Conservation (phyloP, 2,329 filamentous ascomycete genomes). For the Sphaerostilbella broomeana region DNA sequence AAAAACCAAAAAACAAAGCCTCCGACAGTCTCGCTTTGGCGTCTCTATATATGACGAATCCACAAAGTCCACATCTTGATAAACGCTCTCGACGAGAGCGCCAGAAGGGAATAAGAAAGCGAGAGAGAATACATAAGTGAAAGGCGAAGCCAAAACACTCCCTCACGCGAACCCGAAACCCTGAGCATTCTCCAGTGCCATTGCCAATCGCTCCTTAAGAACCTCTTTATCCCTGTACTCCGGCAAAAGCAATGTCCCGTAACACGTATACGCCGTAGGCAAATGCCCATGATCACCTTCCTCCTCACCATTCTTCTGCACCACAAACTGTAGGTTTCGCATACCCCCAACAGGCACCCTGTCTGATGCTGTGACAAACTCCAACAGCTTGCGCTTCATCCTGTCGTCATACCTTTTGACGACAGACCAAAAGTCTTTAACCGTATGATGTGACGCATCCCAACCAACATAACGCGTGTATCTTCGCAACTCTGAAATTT, state of each 20-base stretch:
- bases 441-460: conserved; percentile 58
- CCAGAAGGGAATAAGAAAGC: neutral
- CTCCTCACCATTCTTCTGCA: conserved; percentile 69
- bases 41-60: too few relatives aligned
- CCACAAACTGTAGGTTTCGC: conserved; percentile 71
- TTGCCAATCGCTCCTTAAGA: conserved; percentile 65
- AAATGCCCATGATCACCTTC: conserved; percentile 49
- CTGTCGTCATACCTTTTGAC: conserved; percentile 60
- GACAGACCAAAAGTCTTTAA: conserved; percentile 79
- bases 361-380: conserved; percentile 93
- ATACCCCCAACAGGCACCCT: conserved; percentile 83
- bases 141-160: too few relatives aligned
- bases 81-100: too few relatives aligned
- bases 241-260: conserved; percentile 78
- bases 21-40: too few relatives aligned
- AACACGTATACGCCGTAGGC: conserved; percentile 89
- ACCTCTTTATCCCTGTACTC: conserved; percentile 69
- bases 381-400: conserved; percentile 70
- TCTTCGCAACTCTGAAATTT: conserved; percentile 64
- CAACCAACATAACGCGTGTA: conserved; percentile 78
- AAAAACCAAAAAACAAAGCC: too few relatives aligned
- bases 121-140: neutral
- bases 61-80: neutral
- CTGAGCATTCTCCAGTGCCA: conserved; percentile 81
- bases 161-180: conserved; percentile 76